phyloP scores from a whole-genome alignment of 106 monocot species.

The Apostasia ramifera region DNA sequence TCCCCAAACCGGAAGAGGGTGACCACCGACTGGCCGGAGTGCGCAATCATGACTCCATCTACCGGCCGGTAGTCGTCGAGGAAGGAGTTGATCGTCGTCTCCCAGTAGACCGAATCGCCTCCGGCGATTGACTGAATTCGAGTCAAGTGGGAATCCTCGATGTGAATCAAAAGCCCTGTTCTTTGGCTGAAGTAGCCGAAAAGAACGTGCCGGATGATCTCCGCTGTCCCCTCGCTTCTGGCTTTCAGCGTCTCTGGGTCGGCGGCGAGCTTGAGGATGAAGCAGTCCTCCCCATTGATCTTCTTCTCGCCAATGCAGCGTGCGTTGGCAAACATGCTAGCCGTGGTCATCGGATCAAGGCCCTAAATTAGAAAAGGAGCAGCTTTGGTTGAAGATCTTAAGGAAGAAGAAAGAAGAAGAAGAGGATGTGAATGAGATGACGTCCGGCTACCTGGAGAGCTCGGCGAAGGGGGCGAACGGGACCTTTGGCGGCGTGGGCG shows the following conservation, averaged over 20 bases:
- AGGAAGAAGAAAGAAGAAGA: not conserved
- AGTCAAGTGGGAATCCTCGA: slow-evolving; percentile 98
- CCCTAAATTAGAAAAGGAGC: slow-evolving; percentile 28
- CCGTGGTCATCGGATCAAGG: slow-evolving; percentile 85
- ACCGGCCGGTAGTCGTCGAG: slow-evolving; percentile 74
- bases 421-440: not conserved
- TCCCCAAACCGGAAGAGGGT: slow-evolving; percentile 92
- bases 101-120: slow-evolving; percentile 95
- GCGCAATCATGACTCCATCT: slow-evolving; percentile 90
- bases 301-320: slow-evolving; percentile 95
- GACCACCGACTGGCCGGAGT: slow-evolving; percentile 79
- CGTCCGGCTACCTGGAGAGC: slow-evolving; percentile 63
- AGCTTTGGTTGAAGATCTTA: not conserved
- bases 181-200: slow-evolving; percentile 96
- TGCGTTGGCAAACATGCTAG: slow-evolving; percentile 78
- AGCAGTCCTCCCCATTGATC: slow-evolving; percentile 92
- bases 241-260: slow-evolving; percentile 71
- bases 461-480: slow-evolving; percentile 89
- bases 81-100: slow-evolving; percentile 90
- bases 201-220: slow-evolving; percentile 89
- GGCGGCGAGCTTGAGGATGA: slow-evolving; percentile 89
- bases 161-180: slow-evolving; percentile 73
- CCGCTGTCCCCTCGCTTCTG: slow-evolving; percentile 87
- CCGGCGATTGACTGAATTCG: slow-evolving; percentile 71
- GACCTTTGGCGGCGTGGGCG: slow-evolving; percentile 94